Percentiles rank a stretch among this genome's conserved stretches.
Evolutionary conservation across 2,329 filamentous ascomycete genomes (phyloP).

Genomic region (Colletotrichum liaoningense): DNA sequence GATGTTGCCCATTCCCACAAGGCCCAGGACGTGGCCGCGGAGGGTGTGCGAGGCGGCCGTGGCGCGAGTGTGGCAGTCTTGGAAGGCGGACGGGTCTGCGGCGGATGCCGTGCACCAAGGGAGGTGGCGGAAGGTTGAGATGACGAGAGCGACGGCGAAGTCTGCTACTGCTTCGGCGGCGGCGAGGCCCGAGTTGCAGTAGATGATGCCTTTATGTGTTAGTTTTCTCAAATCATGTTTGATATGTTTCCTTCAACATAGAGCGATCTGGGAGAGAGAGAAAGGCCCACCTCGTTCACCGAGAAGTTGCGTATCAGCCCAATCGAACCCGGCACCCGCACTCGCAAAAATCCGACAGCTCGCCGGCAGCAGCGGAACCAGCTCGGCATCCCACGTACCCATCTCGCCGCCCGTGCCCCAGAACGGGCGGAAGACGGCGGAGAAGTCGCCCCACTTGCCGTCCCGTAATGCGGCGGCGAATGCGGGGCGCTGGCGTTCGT

Average conservation of each 20-base stretch:
- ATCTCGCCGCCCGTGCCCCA: slow-evolving; percentile 75
- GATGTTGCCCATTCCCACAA: slow-evolving; percentile 78
- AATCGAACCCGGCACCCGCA: slow-evolving; percentile 75
- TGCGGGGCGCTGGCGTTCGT: slow-evolving; percentile 61
- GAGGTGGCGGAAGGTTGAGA: slow-evolving; percentile 76
- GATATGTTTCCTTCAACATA: background rate
- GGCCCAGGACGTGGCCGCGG: slow-evolving; percentile 68
- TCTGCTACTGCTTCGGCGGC: slow-evolving; percentile 81
- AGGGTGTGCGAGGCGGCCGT: slow-evolving; percentile 73
- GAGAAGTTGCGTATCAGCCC: slow-evolving; percentile 71
- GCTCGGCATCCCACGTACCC: slow-evolving; percentile 71
- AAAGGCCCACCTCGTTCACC: slow-evolving; percentile 65
- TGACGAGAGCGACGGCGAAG: slow-evolving; percentile 75
- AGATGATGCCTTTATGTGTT: slow-evolving; percentile 66
- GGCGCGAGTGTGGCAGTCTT: slow-evolving; percentile 69
- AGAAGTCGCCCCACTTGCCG: slow-evolving; percentile 65
- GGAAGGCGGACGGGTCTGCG: slow-evolving; percentile 54
- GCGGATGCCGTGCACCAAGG: slow-evolving; percentile 68
- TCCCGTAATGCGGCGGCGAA: slow-evolving; percentile 63
- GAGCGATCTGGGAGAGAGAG: background rate
- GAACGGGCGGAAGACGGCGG: slow-evolving; percentile 68
- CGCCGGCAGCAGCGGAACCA: slow-evolving; percentile 66
- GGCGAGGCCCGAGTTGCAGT: slow-evolving; percentile 79
- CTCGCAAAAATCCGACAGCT: slow-evolving; percentile 72
- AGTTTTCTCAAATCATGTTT: background rate